Base-by-base conservation (phyloP, 2,329 filamentous ascomycete species). In the Lojkania enalia region DNA sequence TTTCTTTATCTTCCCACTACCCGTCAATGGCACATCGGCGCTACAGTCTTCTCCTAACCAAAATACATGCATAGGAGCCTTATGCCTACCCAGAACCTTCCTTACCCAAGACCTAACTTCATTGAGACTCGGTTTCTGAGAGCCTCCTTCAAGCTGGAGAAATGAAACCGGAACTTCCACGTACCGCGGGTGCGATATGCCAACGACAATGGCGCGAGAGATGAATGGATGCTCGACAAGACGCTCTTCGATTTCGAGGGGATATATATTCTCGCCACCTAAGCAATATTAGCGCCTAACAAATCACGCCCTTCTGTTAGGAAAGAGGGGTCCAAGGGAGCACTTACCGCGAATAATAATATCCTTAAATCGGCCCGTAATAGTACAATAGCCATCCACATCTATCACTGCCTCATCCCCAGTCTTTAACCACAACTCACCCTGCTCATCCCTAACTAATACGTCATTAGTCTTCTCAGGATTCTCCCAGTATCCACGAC, bases 291-390 rank as follows among this genome's bases (percentile, higher is more conserved):
- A 47, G 31, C 21, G 3, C 14, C n/a, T 14, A 40, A 32, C 19
- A 36, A 5, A 16, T 18, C 39, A 27, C 15, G n/a, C n/a, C n/a
- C n/a, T n/a, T n/a, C n/a, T n/a, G n/a, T n/a, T n/a, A 27, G n/a
- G 13, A 40, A n/a, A 14, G 27, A 12, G 19, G 29, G 51, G 38
- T 31, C 14, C 27, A 16, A n/a, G 25, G 15, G 20, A 9, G 20
- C 33, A 53, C 64, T 27, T 55, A 68, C 83, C 86, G 57, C 86
- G 75, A 48, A 90, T 90, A 46, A 90, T 88, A 25, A 90, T 88
- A 47, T 90, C 87, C 71, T 90, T 90, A 71, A 88, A 88, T 15
- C 86, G 75, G 0, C 87, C 86, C 0, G 86, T 90, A 54, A 90
- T 89, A 5, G 75, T 66, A 35, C 85, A 88, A 61, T 87, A 88